Conservation (phyloP, 805 yeast species). For the Nakazawaea ishiwadae region DNA sequence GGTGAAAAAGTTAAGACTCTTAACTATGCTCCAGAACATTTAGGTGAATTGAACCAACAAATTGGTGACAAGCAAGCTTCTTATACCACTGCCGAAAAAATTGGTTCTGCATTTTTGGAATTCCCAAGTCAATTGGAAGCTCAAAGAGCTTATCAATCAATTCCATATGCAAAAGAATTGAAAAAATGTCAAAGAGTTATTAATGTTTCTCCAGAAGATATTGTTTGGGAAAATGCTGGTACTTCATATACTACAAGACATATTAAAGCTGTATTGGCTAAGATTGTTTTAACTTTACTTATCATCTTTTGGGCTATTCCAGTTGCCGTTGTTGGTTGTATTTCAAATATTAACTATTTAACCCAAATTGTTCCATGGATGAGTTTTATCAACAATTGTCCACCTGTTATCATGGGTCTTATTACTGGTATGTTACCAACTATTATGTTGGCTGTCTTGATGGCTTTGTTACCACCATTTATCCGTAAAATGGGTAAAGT, state of each 20-base stretch:
- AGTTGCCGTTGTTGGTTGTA: constrained; percentile 93
- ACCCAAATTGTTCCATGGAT: constrained; percentile 71
- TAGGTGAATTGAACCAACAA: constrained; percentile 65
- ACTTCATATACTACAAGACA: constrained; percentile 53
- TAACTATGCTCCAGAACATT: constrained; percentile 59
- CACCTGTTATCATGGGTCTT: constrained; percentile 66
- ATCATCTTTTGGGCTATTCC: constrained; percentile 95
- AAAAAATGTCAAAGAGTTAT: constrained; percentile 44
- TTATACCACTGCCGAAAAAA: constrained; percentile 45
- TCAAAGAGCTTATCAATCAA: constrained; percentile 84
- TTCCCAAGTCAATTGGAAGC: constrained; percentile 83
- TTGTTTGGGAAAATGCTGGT: constrained; percentile 76
- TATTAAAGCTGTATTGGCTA: constrained; percentile 53
- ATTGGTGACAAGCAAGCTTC: constrained; percentile 54
- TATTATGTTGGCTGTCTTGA: constrained; percentile 70
- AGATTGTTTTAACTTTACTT: constrained; percentile 56
- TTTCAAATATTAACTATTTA: constrained; percentile 79
- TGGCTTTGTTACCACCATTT: constrained; percentile 83
- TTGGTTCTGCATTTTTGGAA: constrained; percentile 73
- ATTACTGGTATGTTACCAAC: constrained; percentile 88
- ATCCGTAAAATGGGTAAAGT: constrained; percentile 72
- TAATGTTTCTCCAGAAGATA: constrained; percentile 75
- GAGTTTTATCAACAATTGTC: constrained; percentile 71
- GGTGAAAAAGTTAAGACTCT: constrained; percentile 87
- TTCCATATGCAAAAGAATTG: constrained; percentile 47